phyloP scores from a whole-genome alignment of 768 basidiomycete species.

The Ramaria rubella region DNA sequence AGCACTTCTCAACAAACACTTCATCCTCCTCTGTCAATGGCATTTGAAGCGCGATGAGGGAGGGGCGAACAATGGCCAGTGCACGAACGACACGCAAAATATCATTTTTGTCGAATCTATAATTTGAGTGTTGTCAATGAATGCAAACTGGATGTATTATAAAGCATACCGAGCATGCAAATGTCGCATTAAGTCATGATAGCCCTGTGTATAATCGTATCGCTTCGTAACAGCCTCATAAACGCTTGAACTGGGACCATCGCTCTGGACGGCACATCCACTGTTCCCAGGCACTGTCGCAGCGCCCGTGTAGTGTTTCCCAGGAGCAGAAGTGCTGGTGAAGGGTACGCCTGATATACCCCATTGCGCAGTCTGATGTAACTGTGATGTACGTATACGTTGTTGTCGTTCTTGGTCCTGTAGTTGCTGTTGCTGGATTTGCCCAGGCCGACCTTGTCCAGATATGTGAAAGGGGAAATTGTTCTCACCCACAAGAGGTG shows the following conservation, averaged over 20 bases:
- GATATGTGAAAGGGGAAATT: conserved; percentile 3
- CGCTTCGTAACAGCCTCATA: conserved; percentile 64
- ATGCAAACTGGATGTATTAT: not conserved
- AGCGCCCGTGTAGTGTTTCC: not conserved
- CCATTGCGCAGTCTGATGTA: conserved; percentile 10
- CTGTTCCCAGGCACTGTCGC: not conserved
- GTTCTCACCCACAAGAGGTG: not conserved
- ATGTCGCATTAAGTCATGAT: conserved; percentile 95
- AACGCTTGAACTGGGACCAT: conserved; percentile 33
- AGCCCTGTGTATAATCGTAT: conserved; percentile 94
- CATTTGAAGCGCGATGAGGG: conserved; percentile 96
- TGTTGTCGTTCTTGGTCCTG: conserved; percentile 2
- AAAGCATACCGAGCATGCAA: conserved; percentile 54
- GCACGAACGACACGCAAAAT: conserved; percentile 91
- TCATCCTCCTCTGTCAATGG: conserved; percentile 94
- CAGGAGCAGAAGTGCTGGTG: not conserved
- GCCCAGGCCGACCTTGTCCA: not conserved
- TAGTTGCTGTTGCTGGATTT: not conserved
- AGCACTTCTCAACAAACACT: conserved; percentile 91
- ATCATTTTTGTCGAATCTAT: conserved; percentile 93
- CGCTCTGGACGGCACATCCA: not conserved
- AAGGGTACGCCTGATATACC: not conserved
- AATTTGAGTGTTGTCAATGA: not conserved
- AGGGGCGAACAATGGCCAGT: conserved; percentile 92
- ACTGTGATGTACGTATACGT: not conserved